Base-by-base conservation (phyloP, 192 early-diverging fungal species). In the Linnemannia elongata region DNA sequence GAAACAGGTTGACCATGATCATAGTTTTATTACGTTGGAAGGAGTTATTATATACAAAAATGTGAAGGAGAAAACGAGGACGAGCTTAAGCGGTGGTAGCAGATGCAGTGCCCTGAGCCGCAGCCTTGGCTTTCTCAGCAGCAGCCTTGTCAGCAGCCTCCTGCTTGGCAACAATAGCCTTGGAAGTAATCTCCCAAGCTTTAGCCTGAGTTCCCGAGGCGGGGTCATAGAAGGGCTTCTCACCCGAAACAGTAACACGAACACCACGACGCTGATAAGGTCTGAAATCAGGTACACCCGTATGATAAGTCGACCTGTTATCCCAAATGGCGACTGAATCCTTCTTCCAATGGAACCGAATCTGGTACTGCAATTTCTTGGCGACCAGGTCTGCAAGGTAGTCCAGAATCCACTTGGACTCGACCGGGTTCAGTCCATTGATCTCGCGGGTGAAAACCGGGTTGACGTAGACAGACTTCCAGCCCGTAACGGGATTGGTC, bases 401-500 rank as follows among this genome's bases (percentile, higher is more conserved):
- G 15, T 89, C 68, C 5, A 91, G 77, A 6, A 91, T 79, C 41
- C 82, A 60, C 52, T 88, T 90, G 42, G 78, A 82, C 77, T 91
- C 90, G n/a, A 76, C 57, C 18, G 91, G 84, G 10, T 78, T 77
- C 8, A 91, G 70, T 5, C 76, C 90, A 33, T 87, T 82, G 72
- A 91, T 91, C 49, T 73, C 72, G 9, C 69, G 80, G 33, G 74
- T 66, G 38, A 75, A 85, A 33, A 33, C 45, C 6, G 72, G 76
- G 36, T 78, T 74, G 24, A 74, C 72, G n/a, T 76, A 89, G 27
- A 90, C 74, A 30, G 81, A 82, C 81, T 91, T 91, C 90, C 90
- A 91, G 20, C 90, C 90, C 3, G 90, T 91, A n/a, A 91, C 88
- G 27, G 90, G 90, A 82, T 91, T 91, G 17, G 90, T 91, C 5